phyloP scores from a whole-genome alignment of 805 yeast genomes.

The Candida xyloterini region DNA sequence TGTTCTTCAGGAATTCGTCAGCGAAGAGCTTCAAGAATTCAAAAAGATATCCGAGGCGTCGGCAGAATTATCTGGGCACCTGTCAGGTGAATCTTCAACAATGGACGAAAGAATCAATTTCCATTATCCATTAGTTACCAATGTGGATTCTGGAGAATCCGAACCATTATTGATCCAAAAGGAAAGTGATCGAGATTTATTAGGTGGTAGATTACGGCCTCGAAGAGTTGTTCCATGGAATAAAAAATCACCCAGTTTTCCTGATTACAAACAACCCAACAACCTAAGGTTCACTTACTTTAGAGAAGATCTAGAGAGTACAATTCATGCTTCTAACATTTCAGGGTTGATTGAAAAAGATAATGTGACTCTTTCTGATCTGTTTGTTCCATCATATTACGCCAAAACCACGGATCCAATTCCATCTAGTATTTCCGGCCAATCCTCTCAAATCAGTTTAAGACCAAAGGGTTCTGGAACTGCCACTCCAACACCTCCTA shows the following conservation, averaged over 20 bases:
- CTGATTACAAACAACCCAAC: constrained; percentile 26
- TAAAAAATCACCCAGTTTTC: constrained; percentile 21
- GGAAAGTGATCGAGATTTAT: constrained; percentile 54
- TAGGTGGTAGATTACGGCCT: constrained; percentile 70
- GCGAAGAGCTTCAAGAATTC: constrained; percentile 52
- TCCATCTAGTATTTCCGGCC: constrained; percentile 6
- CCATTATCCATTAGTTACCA: constrained; percentile 35
- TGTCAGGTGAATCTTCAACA: constrained; percentile 21
- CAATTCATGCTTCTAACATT: constrained; percentile 84
- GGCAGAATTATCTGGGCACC: constrained; percentile 28
- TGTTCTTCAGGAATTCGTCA: constrained; percentile 72
- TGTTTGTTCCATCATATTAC: constrained; percentile 52
- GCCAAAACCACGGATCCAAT: constrained; percentile 7
- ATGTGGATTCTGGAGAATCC: constrained; percentile 29
- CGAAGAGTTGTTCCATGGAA: constrained; percentile 76
- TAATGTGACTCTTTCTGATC: constrained; percentile 57
- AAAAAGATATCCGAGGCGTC: constrained; percentile 27
- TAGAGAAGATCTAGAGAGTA: constrained; percentile 83
- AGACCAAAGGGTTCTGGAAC: constrained; percentile 15
- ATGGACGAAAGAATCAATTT: constrained; percentile 35
- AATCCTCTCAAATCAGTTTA: constrained; percentile 15
- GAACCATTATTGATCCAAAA: constrained; percentile 29
- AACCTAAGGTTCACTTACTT: constrained; percentile 86
- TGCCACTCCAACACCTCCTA: constrained; percentile 28
- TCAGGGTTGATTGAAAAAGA: constrained; percentile 65